Percentiles rank a stretch among this genome's conserved stretches.
phyloP scores from a whole-genome alignment of 768 basidiomycete genomes.

The Mycena belliarum region DNA sequence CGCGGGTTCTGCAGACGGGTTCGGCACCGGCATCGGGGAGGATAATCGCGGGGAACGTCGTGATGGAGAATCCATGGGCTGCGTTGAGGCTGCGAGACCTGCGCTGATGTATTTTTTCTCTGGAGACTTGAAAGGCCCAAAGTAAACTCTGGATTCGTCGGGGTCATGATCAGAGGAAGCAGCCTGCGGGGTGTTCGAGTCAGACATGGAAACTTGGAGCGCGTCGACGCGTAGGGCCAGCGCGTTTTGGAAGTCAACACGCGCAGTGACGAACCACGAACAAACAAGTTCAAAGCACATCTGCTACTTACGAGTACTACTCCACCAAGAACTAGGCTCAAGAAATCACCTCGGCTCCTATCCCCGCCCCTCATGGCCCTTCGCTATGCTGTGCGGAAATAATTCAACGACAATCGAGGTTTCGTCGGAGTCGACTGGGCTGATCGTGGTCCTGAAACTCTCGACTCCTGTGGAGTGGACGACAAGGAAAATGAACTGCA shows the following conservation, averaged over 20 bases:
- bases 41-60: constrained; percentile 57
- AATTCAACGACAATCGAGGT: constrained; percentile 11
- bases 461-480: constrained; percentile 15
- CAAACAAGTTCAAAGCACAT: background rate
- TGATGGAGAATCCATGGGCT: constrained; percentile 29
- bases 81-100: constrained; percentile 31
- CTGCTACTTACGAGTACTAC: too few species aligned
- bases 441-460: constrained; percentile 3
- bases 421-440: constrained; percentile 10
- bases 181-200: constrained; percentile 27
- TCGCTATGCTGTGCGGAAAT: constrained; percentile 13
- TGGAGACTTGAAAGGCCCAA: constrained; percentile 54
- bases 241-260: background rate
- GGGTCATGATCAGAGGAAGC: constrained; percentile 37
- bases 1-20: constrained; percentile 25
- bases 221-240: constrained; percentile 1
- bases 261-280: background rate
- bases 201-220: constrained; percentile 8
- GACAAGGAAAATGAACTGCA: constrained; percentile 20
- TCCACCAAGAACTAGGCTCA: constrained; percentile 2
- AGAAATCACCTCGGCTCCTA: constrained; percentile 11
- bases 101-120: constrained; percentile 46
- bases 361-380: constrained; percentile 4
- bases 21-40: constrained; percentile 36
- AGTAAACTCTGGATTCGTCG: constrained; percentile 48